phyloP scores from a whole-genome alignment of 164 flowering plant species.

The Vitis vinifera region ASM3070453v1 NC_081811.1:775001-775500 shows the following conservation, averaged over 20 bases:
- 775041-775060: conserved; percentile 82
- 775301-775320: background rate
- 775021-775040: conserved; percentile 89
- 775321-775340: background rate
- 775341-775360: background rate
- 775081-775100: conserved; percentile 59
- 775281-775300: conserved; percentile 43
- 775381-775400: background rate
- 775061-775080: conserved; percentile 71
- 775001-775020: conserved; percentile 67
- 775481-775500: conserved; percentile 87
- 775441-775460: conserved; percentile 60
- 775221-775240: conserved; percentile 20
- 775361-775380: background rate
- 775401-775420: conserved; percentile 20
- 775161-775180: conserved; percentile 23
- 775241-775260: conserved; percentile 31
- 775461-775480: conserved; percentile 83
- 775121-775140: conserved; percentile 16
- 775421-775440: conserved; percentile 66
- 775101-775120: conserved; percentile 40
- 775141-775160: conserved; percentile 15
- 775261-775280: conserved; percentile 28
- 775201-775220: conserved; percentile 16
- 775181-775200: conserved; percentile 18